Conservation (phyloP, 805 yeast genomes). For the Candida maris region DNA sequence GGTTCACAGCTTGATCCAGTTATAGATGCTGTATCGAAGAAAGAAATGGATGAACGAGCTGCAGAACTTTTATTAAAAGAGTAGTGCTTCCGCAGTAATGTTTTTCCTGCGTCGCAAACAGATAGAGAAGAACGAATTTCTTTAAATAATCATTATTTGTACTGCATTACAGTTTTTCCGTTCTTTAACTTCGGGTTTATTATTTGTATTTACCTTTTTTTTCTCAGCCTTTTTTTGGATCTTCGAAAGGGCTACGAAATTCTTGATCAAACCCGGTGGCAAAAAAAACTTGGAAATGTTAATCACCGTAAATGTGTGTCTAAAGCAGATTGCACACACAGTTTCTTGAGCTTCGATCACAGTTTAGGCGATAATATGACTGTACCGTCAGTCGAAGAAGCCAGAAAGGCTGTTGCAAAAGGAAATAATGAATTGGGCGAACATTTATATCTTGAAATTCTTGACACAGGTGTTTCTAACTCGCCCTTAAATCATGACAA, state of each 20-base stretch:
- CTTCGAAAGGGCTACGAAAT: too few relatives aligned
- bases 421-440: constrained; percentile 59
- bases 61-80: too few relatives aligned
- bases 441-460: constrained; percentile 48
- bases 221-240: neutral
- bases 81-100: too few relatives aligned
- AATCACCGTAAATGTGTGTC: too few relatives aligned
- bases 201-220: neutral
- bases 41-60: constrained; percentile 44
- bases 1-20: constrained; percentile 58
- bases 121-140: too few relatives aligned
- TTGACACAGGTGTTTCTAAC: constrained; percentile 27
- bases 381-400: constrained; percentile 45
- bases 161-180: neutral
- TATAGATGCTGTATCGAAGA: constrained; percentile 47
- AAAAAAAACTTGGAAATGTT: too few relatives aligned
- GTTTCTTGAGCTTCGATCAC: neutral
- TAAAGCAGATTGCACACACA: neutral
- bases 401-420: constrained; percentile 52
- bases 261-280: too few relatives aligned
- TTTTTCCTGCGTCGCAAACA: too few relatives aligned
- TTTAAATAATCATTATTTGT: too few relatives aligned
- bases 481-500: constrained; percentile 32
- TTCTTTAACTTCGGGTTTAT: neutral
- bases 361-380: constrained; percentile 29